These are phyloP conservation scores for Niveomyces coronatus DNA, from an alignment of 2,329 filamentous ascomycete genomes.

Conservation along the genomic window DNA sequence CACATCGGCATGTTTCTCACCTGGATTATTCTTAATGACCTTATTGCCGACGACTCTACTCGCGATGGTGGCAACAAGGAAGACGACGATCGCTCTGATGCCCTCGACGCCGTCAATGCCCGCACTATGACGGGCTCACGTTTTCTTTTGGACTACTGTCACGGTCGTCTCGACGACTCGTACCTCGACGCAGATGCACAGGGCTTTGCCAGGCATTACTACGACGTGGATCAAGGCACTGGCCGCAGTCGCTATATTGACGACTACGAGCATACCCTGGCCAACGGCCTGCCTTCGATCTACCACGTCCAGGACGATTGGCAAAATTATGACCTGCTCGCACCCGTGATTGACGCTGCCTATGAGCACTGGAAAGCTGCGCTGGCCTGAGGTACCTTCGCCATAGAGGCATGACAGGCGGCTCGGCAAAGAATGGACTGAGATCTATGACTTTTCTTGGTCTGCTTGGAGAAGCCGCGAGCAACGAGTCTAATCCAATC, in stretches of 20 bases:
- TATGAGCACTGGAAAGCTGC: neutral
- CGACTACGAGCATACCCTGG: neutral
- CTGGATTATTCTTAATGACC: neutral
- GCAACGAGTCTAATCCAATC: no score
- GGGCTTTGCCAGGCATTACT: neutral
- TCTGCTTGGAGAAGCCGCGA: no score
- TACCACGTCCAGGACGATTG: neutral
- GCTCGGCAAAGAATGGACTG: no score
- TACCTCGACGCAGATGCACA: neutral
- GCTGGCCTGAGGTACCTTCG: no score
- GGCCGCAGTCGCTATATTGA: neutral
- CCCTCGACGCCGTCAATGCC: neutral
- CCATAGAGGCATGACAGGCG: no score
- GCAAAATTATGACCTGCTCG: conserved; percentile 3
- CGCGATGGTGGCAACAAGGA: no score
- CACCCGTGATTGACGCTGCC: conserved; percentile 1
- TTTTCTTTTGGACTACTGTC: neutral
- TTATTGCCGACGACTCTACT: neutral
- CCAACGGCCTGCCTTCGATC: neutral
- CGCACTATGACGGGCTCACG: neutral
- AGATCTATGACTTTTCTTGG: no score
- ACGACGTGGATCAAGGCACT: neutral
- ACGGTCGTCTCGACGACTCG: neutral
- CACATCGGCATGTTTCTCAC: conserved; percentile 4
- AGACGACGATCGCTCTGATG: neutral